Base-by-base conservation (phyloP, 805 yeast genomes). In the Schwanniomyces occidentalis region DNA sequence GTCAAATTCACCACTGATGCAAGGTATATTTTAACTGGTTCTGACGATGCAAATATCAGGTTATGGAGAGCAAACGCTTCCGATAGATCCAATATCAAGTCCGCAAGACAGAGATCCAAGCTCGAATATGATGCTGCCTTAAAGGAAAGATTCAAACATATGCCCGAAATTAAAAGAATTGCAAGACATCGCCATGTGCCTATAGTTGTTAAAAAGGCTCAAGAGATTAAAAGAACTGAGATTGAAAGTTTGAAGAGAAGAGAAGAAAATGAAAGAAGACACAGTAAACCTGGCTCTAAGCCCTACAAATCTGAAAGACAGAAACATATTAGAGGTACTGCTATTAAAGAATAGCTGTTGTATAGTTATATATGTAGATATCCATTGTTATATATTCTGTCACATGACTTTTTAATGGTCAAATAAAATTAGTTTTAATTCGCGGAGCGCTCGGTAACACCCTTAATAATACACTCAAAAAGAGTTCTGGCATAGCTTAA, bases 81-180 rank as follows among this genome's bases (percentile, higher is more conserved):
- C 59, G 95, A 87, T 40, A 74, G 97, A 52, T 73, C 95, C 1
- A 80, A 80, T 38, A 82, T 88, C 42, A 85, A 86, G 63, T 80
- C 93, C 2, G 66, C 93, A 7, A 78, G 85, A 51, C 85, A 87
- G 63, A 78, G 93, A 57, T 65, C 81, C 49, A 86, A 87, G 61
- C 67, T 89, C 50, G 96, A 91, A 61, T 91, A 93, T 63, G 95
- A 88, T 58, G 85, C 78, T 35, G 91, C 95, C 32, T 75, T 93
- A 61, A 90, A 90, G 63, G 95, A 91, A 54, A 76, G 96, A 56
- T 93, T 78, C 73, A 86, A 86, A 66, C 82, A 82, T 66, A 90
- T 93, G 98, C 99, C 99, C 1, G 99, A 93, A 62, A 84, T 93
- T 53, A 79, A 78, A 54, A 76, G 97, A 51, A 93, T 93, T 42